Evolutionary conservation across 139 green algal genomes (phyloP).

Genomic region (Microglena sp.): DNA sequence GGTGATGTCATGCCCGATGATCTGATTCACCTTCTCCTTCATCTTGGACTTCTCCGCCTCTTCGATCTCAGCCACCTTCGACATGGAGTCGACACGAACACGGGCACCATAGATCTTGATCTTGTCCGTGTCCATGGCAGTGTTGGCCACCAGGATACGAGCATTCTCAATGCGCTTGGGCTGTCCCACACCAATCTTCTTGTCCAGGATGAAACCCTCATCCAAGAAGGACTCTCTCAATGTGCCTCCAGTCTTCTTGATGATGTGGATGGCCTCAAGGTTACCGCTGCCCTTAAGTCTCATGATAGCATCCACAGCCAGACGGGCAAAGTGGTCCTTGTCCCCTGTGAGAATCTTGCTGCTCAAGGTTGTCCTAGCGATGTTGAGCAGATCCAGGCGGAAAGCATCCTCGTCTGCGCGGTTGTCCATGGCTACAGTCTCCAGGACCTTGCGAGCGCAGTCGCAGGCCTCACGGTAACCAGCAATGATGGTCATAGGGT

Average conservation of each 20-base stretch:
- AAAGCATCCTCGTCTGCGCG: constrained; percentile 11
- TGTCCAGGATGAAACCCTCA: constrained; percentile 99
- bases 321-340: constrained; percentile 84
- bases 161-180: constrained; percentile 91
- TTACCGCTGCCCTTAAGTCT: constrained; percentile 64
- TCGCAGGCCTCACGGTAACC: constrained; percentile 77
- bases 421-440: constrained; percentile 41
- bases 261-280: constrained; percentile 90
- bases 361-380: constrained; percentile 90
- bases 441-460: constrained; percentile 38
- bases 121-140: constrained; percentile 99
- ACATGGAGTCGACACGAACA: constrained; percentile 70
- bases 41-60: constrained; percentile 97
- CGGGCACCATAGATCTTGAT: constrained; percentile 97
- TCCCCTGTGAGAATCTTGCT: constrained; percentile 91
- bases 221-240: constrained; percentile 93
- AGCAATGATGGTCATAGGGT: constrained; percentile 98
- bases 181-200: constrained; percentile 93
- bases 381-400: constrained; percentile 77
- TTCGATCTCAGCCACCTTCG: constrained; percentile 94
- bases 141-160: constrained; percentile 97
- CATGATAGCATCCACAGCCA: constrained; percentile 93
- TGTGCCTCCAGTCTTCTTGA: constrained; percentile 94
- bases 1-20: constrained; percentile 90
- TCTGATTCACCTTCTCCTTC: constrained; percentile 80